Evolutionary conservation across 2,329 filamentous ascomycete species (phyloP).

Genomic region (Pezicula rhizophila): DNA sequence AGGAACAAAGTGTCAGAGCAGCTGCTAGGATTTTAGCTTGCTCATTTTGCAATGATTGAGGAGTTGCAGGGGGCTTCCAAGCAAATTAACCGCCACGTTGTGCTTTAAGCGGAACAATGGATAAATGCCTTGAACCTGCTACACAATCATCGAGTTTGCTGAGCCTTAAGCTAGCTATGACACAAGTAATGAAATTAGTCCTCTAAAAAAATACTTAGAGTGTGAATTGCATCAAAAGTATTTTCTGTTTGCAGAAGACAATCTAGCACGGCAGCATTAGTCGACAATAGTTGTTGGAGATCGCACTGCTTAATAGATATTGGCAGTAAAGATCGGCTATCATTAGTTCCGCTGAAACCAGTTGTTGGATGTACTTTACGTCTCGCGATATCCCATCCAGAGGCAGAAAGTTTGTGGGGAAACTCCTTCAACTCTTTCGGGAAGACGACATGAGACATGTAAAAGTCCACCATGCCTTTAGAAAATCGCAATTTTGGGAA

Average conservation of each 20-base stretch:
- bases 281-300: constrained; percentile 48
- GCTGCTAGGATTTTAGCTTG: too few relatives aligned
- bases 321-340: constrained; percentile 53
- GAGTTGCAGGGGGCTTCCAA: too few relatives aligned
- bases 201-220: constrained; percentile 7
- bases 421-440: constrained; percentile 58
- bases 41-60: too few relatives aligned
- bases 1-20: too few relatives aligned
- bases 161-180: too few relatives aligned
- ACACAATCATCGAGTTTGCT: too few relatives aligned
- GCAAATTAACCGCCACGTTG: too few relatives aligned
- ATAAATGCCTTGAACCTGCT: too few relatives aligned
- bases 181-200: too few relatives aligned
- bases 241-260: constrained; percentile 52
- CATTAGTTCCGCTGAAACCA: constrained; percentile 66
- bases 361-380: constrained; percentile 42
- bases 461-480: constrained; percentile 57
- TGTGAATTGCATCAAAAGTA: constrained; percentile 25
- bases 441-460: constrained; percentile 52
- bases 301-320: constrained; percentile 50
- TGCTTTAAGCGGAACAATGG: too few relatives aligned
- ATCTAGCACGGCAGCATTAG: constrained; percentile 60
- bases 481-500: constrained; percentile 48
- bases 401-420: constrained; percentile 54
- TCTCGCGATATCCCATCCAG: constrained; percentile 51